Evolutionary conservation across 371 early-diverging fungal genomes (phyloP), one percentile per base, ranked within the genome.

Genomic region (Syncephalastrum contaminatum): DNA sequence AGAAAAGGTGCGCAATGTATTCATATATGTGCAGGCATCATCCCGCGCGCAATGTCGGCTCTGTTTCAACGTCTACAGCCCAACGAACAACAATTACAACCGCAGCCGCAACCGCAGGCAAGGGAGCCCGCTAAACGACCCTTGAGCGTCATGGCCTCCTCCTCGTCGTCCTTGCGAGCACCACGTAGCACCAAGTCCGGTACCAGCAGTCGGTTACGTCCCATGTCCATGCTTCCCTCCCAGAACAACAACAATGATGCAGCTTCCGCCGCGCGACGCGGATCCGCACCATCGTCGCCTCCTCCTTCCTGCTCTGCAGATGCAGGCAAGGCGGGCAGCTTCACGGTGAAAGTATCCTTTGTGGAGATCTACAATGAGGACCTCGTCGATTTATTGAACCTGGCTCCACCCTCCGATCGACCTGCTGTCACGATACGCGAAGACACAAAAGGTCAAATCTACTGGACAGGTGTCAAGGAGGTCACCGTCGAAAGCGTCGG

Each of bases 361-460:
- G 70, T 97, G 6, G 99, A 99, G 67, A 84, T 99, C 21, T 99
- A 99, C 77, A 99, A 99, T 67, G 99, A 99, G 70, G 94, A 94
- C 46, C 72, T 97, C 15, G 86, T 88, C n/a, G 95, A 96, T 75
- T 78, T 97, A 43, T 70, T 95, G 27, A 75, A 79, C 46, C 75
- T 73, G 39, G 81, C 78, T 42, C 85, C 83, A 20, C 67, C 76
- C 24, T 21, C 53, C 18, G 76, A 76, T 42, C 69, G 88, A 19
- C 80, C 86, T 15, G 84, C 88, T 15, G 80, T 94, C 8, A 85
- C 89, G 2, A 92, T 96, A 47, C 75, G 99, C 43, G 94, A 99
- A 72, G 98, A 99, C 73, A 66, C 87, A 4, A 85, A 88, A 58
- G 98, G 98, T 50, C 88, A 89, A 54, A 91, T 97, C 54, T 77